Evolutionary conservation across 1,139 yeast species (phyloP).

Genomic region (Blastobotrys petasosporus): DNA sequence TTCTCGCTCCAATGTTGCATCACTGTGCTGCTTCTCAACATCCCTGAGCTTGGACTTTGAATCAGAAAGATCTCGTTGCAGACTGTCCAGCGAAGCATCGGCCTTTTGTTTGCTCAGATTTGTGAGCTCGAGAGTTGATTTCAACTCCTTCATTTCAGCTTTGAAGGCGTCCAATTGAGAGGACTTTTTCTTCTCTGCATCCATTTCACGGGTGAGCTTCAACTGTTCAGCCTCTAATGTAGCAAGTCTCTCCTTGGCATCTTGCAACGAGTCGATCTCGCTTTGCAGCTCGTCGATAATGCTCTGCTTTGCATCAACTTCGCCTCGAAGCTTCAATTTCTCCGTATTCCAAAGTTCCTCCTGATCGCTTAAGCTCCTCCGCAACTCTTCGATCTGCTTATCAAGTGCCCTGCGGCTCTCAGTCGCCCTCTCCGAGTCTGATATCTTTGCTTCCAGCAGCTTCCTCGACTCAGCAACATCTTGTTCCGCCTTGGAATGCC

Average conservation of each 20-base stretch:
- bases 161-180: conserved; percentile 19
- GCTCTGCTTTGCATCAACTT: conserved; percentile 24
- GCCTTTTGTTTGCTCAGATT: conserved; percentile 24
- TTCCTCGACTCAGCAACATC: conserved; percentile 26
- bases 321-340: conserved; percentile 21
- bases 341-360: conserved; percentile 25
- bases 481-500: conserved; percentile 27
- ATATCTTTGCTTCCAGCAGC: conserved; percentile 28
- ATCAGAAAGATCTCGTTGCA: conserved; percentile 21
- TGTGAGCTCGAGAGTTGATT: conserved; percentile 36
- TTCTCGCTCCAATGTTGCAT: conserved; percentile 40
- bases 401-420: conserved; percentile 23
- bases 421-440: conserved; percentile 23
- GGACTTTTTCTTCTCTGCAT: conserved; percentile 21
- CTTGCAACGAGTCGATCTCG: conserved; percentile 20
- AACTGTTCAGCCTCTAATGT: conserved; percentile 20
- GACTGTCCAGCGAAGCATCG: conserved; percentile 15
- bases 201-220: conserved; percentile 22
- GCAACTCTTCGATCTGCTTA: conserved; percentile 23
- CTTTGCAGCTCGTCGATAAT: conserved; percentile 21
- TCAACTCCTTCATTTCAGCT: conserved; percentile 34
- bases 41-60: conserved; percentile 19
- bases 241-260: conserved; percentile 15
- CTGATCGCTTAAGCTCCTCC: conserved; percentile 23
- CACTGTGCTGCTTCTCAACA: conserved; percentile 26